Conservation (phyloP, 2,329 filamentous ascomycete genomes). For the Trematosphaeria pertusa region DNA sequence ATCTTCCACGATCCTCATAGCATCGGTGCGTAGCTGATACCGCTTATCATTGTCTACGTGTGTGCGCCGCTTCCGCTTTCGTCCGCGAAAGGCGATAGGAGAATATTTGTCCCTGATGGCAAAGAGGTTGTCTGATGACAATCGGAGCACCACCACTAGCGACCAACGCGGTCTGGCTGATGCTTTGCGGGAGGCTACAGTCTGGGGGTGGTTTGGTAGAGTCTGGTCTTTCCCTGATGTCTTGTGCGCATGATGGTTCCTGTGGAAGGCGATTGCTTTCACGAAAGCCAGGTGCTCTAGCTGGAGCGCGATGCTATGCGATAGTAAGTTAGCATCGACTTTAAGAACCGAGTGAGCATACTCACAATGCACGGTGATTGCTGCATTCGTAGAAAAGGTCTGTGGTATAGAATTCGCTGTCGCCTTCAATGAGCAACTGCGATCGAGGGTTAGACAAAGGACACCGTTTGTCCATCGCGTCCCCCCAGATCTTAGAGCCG, state of each 20-base stretch:
- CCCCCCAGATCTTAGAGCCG: slow-evolving; percentile 9
- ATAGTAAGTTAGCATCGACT: not conserved
- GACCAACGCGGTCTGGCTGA: not conserved
- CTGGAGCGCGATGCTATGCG: slow-evolving; percentile 10
- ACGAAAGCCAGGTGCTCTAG: slow-evolving; percentile 16
- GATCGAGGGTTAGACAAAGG: not conserved
- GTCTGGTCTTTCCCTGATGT: not conserved
- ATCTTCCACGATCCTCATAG: too few relatives aligned
- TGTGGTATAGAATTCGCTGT: not conserved
- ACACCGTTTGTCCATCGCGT: slow-evolving; percentile 4
- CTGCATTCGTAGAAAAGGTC: slow-evolving; percentile 7
- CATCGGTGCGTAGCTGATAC: too few relatives aligned
- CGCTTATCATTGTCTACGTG: too few relatives aligned
- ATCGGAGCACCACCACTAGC: not conserved
- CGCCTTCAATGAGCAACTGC: slow-evolving; percentile 2
- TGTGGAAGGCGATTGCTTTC: slow-evolving; percentile 4
- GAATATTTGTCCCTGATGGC: not conserved
- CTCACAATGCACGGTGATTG: slow-evolving; percentile 3
- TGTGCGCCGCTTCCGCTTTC: not conserved
- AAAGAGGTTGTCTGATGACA: not conserved
- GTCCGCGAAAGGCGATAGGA: not conserved
- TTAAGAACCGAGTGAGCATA: not conserved
- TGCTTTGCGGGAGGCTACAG: not conserved
- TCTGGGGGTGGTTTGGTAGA: not conserved
- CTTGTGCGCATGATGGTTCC: slow-evolving; percentile 3